Percentiles rank a stretch among this genome's conserved stretches.
These are phyloP conservation scores for Hypocrella siamensis DNA, from an alignment of 2,329 filamentous ascomycete genomes.

Conservation along the genomic window DNA sequence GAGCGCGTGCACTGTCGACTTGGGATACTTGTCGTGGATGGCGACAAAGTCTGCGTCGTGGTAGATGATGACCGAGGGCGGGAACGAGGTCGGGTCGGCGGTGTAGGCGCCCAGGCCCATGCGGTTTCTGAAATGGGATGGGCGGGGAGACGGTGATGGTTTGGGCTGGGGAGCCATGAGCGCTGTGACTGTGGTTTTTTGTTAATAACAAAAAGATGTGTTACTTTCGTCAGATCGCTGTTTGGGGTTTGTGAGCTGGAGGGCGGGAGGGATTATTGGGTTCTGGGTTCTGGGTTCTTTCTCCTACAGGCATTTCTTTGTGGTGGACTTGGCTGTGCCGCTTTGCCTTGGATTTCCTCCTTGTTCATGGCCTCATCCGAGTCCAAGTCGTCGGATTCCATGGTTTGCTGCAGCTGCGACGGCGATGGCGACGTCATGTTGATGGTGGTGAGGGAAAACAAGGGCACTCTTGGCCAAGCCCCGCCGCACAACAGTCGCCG, in stretches of 20 bases:
- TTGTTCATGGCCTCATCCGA: slow-evolving; percentile 24
- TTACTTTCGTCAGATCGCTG: not conserved
- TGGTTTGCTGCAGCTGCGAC: no score
- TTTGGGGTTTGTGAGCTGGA: slow-evolving; percentile 1
- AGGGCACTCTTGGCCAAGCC: no score
- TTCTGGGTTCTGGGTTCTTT: not conserved
- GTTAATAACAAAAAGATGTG: not conserved
- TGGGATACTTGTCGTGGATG: slow-evolving; percentile 75
- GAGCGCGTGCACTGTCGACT: slow-evolving; percentile 70
- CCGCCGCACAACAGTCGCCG: no score
- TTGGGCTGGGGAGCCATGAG: slow-evolving; percentile 23
- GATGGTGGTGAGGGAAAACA: no score
- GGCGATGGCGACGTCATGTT: no score
- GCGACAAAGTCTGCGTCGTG: slow-evolving; percentile 54
- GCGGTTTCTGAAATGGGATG: slow-evolving; percentile 25
- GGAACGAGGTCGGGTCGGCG: slow-evolving; percentile 42
- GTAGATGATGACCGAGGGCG: slow-evolving; percentile 46
- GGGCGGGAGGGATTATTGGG: no score
- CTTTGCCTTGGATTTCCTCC: slow-evolving; percentile 21
- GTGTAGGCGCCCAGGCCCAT: slow-evolving; percentile 56
- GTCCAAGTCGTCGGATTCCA: slow-evolving; percentile 8
- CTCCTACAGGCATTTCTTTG: slow-evolving; percentile 25
- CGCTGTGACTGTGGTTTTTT: slow-evolving; percentile 12
- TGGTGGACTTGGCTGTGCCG: slow-evolving; percentile 5
- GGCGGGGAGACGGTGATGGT: slow-evolving; percentile 9